Evolutionary conservation across 257 asterid genomes (phyloP), one percentile per base, ranked within the genome.

Genomic region (Solanum piurae): DNA sequence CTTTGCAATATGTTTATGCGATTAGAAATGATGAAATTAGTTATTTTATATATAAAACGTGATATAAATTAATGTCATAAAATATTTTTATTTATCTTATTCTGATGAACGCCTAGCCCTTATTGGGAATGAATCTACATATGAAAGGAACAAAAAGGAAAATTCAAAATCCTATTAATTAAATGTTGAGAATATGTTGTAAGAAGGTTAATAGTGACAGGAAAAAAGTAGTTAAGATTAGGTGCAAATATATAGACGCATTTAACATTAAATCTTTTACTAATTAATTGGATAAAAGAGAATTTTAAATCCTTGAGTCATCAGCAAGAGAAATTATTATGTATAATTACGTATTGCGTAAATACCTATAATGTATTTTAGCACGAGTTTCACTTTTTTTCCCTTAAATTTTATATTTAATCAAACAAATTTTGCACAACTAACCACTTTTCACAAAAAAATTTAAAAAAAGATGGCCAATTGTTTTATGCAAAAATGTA

Each of bases 71-170:
- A 71, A 31, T 3, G 0, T 31, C 0, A 31, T 12, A 13, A 12
- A 5, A 25, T 68, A 27, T 27, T 12, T 0, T 27, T 27, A 27
- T 27, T 1, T 27, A 6, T 68, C 18, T 25, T 64, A 1, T 64
- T 12, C 6, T 25, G 1, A 25, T 64, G 3, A 64, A 0, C 1
- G 1, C 1, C 0, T 1, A 12, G 12, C 0, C 16, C 0, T 64
- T 64, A 3, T 64, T 5, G 7, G 1, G 1, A 64, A 11, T 0
- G 2, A 4, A n/a, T 9, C 6, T 10, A 11, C 0, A 14, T n/a
- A 8, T 8, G 4, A 33, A 72, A 33, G 3, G 25, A 72, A 33
- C 79, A 16, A 23, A 71, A 71, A 33, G 42, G 38, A 52, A 52
- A 55, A 55, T 55, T 55, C 5, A 55, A 18, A 55, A 55, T 55